Conservation (phyloP, 2,329 filamentous ascomycete species). For the Plectosphaerella sp. region DNA sequence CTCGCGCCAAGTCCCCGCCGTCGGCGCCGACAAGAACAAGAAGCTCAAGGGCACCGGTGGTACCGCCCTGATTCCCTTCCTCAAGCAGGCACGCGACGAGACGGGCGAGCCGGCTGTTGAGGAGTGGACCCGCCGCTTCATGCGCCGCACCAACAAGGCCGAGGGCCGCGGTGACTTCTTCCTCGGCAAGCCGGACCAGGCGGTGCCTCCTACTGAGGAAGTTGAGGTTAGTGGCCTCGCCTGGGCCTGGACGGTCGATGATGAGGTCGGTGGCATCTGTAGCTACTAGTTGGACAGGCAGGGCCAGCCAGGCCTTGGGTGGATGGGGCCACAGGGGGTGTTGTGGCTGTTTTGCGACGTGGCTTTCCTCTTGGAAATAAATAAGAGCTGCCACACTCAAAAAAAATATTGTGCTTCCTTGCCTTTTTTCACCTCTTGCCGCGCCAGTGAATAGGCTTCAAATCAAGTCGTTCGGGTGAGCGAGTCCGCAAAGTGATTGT, state of each 20-base stretch:
- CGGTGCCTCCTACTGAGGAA: constrained; percentile 31
- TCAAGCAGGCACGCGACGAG: constrained; percentile 95
- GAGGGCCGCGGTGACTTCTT: constrained; percentile 54
- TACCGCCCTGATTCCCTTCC: constrained; percentile 87
- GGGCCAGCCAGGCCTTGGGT: no score
- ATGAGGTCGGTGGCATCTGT: constrained; percentile 64
- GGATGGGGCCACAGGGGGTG: no score
- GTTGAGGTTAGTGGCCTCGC: constrained; percentile 64
- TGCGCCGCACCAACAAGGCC: constrained; percentile 45
- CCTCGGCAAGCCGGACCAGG: constrained; percentile 45
- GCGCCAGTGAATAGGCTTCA: background rate
- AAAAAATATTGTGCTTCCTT: background rate
- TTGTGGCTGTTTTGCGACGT: no score
- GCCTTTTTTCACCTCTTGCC: background rate
- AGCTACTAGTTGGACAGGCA: constrained; percentile 32
- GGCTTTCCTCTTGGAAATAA: no score
- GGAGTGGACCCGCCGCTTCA: constrained; percentile 54
- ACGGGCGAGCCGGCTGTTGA: constrained; percentile 86
- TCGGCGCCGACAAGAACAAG: constrained; percentile 29
- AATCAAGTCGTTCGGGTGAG: background rate
- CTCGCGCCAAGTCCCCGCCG: constrained; percentile 33
- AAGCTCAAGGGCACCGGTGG: constrained; percentile 87
- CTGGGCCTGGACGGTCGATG: constrained; percentile 84
- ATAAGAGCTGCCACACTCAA: no score
- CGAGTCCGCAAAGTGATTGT: background rate